Base-by-base conservation (phyloP, 768 basidiomycete genomes). In the Suillus tomentosus region DNA sequence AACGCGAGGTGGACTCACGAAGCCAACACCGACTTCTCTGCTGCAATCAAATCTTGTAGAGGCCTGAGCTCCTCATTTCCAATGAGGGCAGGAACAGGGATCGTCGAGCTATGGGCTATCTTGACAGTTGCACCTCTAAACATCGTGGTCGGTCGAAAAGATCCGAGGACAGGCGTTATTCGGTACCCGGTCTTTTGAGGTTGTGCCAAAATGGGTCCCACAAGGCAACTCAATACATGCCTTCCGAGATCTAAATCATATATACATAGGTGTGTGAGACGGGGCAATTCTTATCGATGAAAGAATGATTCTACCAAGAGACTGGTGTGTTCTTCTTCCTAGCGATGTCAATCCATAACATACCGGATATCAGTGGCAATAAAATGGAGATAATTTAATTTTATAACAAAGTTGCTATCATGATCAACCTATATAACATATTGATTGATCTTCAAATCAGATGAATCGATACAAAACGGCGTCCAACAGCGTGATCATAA, bases 51-150 rank as follows among this genome's bases (percentile, higher is more conserved):
- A 71, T 95, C 94, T 73, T 97, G 95, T 6, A 97, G 79, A 0
- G 89, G 86, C 27, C 89, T 79, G 9, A 95, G 77, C 72, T 96
- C 95, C 69, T 88, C 87, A 73, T 94, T 95, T 1, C 84, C 84
- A 7, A 58, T 58, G 27, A 58, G 11, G 17, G 80, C 79, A 17
- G 92, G 76, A 0, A 86, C 81, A 53, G 94, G 90, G 13, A 95
- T 79, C 3, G 91, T 90, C 2, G 93, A 88, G 71, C 94, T 95
- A 76, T 96, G 95, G 4, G 95, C 95, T 74, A 96, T 85, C 76
- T 89, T 93, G 36, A 88, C 86, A 69, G 90, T 89, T 39, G 89
- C 89, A 17, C 80, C 82, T 77, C 82, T 90, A 81, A 94, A 91
- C 92, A 94, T 94, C 62, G 66, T 64, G 36, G 42, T 58, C 10